Evolutionary conservation across 495 filamentous ascomycete species (phyloP).

Genomic region (Astrocystis sublimbata): DNA sequence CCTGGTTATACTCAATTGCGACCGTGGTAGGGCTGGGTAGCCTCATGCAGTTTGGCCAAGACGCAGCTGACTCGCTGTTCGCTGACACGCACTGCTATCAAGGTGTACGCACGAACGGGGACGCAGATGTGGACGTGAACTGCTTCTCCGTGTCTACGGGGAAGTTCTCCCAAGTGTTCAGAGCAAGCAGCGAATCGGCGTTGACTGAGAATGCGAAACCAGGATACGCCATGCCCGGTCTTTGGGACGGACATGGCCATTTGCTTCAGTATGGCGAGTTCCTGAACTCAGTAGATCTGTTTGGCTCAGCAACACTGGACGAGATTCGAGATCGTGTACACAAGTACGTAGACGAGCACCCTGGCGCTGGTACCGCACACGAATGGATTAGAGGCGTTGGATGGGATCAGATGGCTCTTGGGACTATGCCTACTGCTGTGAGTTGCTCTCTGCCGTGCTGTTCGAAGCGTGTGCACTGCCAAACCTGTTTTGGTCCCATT

Average conservation of each 20-base stretch:
- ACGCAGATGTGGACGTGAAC: conserved; percentile 29
- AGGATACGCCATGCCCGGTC: conserved; percentile 57
- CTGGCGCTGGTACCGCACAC: conserved; percentile 42
- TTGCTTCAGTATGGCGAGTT: conserved; percentile 65
- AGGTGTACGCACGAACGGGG: conserved; percentile 39
- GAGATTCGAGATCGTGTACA: conserved; percentile 51
- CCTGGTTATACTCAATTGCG: conserved; percentile 24
- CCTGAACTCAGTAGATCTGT: conserved; percentile 59
- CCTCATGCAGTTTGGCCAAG: conserved; percentile 19
- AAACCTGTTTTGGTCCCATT: background rate
- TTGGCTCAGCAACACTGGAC: conserved; percentile 51
- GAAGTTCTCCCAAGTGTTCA: conserved; percentile 36
- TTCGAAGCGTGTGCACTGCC: background rate
- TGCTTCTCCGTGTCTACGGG: conserved; percentile 47
- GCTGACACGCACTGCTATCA: conserved; percentile 44
- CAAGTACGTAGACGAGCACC: conserved; percentile 44
- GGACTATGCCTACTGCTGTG: conserved; percentile 62
- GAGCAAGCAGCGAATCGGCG: conserved; percentile 12
- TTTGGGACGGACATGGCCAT: conserved; percentile 69
- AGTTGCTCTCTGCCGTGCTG: conserved; percentile 28
- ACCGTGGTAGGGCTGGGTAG: conserved; percentile 20
- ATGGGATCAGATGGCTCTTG: conserved; percentile 65
- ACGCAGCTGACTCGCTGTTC: conserved; percentile 14
- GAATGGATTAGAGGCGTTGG: conserved; percentile 64
- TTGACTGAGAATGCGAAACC: conserved; percentile 15